Base-by-base conservation (phyloP, 768 basidiomycete genomes). In the Collybia mongolica region DNA sequence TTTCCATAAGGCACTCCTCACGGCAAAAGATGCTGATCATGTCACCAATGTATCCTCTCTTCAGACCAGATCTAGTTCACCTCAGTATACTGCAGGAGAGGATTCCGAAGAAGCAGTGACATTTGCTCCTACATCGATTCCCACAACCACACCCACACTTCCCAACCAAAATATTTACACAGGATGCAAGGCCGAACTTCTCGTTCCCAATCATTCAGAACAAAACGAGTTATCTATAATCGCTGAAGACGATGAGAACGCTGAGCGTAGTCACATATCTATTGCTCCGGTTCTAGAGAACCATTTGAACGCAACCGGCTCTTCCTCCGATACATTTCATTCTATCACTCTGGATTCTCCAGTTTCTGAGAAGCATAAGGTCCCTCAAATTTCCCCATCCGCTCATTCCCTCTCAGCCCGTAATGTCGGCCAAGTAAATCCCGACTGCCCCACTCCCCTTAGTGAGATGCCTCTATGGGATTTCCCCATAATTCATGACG, bases 191-290 rank as follows among this genome's bases (percentile, higher is more conserved):
- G 14, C 29, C 44, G 53, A 15, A 14, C 39, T 44, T 43, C 46
- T 46, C 19, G 42, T 43, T 18, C 43, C 59, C 17, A 32, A 54
- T 20, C 54, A 51, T 37, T 23, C 43, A 12, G 65, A 70, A 28
- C 70, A 64, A 32, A 75, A 73, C 38, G 79, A 83, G 44, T 65
- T 90, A 29, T 90, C 87, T 23, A 74, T 86, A 47, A 88, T 89
- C 48, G 81, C 77, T 0, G 88, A 89, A 66, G 86, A 81, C 46
- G 88, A 90, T 42, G 83, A 88, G 57, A 71, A 69, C 2, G 64
- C 64, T 3, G 84, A 88, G 48, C 63, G 65, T 11, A 74, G 62
- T 51, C 61, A 32, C 12, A 22, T 41, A n/a, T 42, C 49, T 39
- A 14, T 42, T 28, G 23, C 9, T 6, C n/a, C 36, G 9, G 4